Percentiles rank a stretch among this genome's conserved stretches.
phyloP scores from a whole-genome alignment of 495 filamentous ascomycete genomes.

The Podospora conica region DNA sequence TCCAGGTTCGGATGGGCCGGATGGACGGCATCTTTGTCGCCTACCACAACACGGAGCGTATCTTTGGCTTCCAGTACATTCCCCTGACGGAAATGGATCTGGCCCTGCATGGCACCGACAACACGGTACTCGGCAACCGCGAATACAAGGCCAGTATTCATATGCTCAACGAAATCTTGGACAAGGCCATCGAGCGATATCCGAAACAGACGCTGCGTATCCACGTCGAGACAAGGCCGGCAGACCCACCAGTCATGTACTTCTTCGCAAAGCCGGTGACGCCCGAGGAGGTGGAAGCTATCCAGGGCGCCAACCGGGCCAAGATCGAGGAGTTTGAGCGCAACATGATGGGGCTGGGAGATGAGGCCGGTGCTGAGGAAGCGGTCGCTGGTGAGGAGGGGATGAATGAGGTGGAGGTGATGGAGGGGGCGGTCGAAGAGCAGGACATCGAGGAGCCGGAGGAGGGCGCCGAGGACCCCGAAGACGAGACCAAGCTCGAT shows the following conservation, averaged over 20 bases:
- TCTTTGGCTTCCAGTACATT: conserved; percentile 98
- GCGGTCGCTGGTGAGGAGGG: conserved; percentile 17
- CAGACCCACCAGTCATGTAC: conserved; percentile 64
- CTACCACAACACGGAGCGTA: conserved; percentile 88
- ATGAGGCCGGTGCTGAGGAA: conserved; percentile 10
- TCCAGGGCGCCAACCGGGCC: conserved; percentile 60
- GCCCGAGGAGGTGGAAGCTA: conserved; percentile 59
- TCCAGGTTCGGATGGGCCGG: conserved; percentile 91
- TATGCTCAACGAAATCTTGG: conserved; percentile 68
- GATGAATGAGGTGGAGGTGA: conserved; percentile 15
- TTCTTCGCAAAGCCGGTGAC: conserved; percentile 82
- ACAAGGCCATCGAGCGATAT: conserved; percentile 66
- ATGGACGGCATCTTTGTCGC: conserved; percentile 99
- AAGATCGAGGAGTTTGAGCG: conserved; percentile 63
- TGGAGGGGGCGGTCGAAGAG: conserved; percentile 24
- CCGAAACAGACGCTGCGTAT: conserved; percentile 72
- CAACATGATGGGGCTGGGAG: conserved; percentile 45
- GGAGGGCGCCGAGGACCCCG: not conserved
- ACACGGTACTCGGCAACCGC: conserved; percentile 64
- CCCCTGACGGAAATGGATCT: conserved; percentile 79
- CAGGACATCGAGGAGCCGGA: conserved; percentile 1
- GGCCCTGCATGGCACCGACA: conserved; percentile 65
- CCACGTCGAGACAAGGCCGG: conserved; percentile 74
- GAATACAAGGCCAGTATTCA: conserved; percentile 79
- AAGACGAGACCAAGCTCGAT: conserved; percentile 14